Evolutionary conservation across 2,329 filamentous ascomycete species (phyloP).

Genomic region (Neocatenulostroma microsporum): DNA sequence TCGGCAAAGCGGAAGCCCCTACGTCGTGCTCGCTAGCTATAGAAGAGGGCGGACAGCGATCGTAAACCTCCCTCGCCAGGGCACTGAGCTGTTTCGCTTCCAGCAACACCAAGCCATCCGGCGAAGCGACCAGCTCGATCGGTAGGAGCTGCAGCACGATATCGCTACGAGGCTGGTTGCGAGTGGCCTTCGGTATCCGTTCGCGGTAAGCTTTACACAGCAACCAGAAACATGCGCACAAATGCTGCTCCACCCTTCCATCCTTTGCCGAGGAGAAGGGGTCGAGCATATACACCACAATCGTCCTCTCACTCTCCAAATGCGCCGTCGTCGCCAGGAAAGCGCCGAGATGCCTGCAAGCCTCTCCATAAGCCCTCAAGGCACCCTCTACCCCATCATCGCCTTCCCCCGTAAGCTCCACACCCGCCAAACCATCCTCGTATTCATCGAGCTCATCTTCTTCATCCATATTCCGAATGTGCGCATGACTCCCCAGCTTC

Average conservation of each 20-base stretch:
- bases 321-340: constrained; percentile 18
- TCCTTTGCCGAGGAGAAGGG: constrained; percentile 45
- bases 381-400: constrained; percentile 12
- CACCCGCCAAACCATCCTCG: constrained; percentile 33
- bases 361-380: constrained; percentile 16
- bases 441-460: constrained; percentile 17
- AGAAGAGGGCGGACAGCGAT: constrained; percentile 52
- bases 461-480: constrained; percentile 40
- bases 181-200: constrained; percentile 58
- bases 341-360: constrained; percentile 21
- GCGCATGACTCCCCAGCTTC: constrained; percentile 54
- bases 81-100: constrained; percentile 52
- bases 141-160: constrained; percentile 72
- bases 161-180: constrained; percentile 42
- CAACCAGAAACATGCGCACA: constrained; percentile 65
- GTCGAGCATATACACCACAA: constrained; percentile 72
- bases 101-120: constrained; percentile 55
- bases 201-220: constrained; percentile 60
- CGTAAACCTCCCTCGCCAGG: constrained; percentile 68
- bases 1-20: constrained; percentile 34
- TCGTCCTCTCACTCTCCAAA: constrained; percentile 37
- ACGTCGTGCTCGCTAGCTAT: constrained; percentile 23
- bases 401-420: constrained; percentile 15
- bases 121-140: constrained; percentile 57
- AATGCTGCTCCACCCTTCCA: constrained; percentile 43